These are phyloP conservation scores for Trichosporon coremiiforme DNA, from an alignment of 1,284 basidiomycete species.

Conservation along the genomic window DNA sequence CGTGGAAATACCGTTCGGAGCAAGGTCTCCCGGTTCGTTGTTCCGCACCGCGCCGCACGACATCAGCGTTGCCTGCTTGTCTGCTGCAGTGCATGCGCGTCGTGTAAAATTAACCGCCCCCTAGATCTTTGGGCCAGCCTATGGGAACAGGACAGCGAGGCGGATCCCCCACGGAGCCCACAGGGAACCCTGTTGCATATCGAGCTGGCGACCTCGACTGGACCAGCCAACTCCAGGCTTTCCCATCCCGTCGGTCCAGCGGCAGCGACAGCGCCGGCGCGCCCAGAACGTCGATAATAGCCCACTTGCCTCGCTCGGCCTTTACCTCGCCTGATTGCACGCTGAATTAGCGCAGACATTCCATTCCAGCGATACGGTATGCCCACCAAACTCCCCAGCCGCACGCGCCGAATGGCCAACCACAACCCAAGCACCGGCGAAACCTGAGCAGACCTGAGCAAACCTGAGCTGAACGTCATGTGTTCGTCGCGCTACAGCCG, in stretches of 20 bases:
- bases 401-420: too few relatives aligned
- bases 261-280: too few relatives aligned
- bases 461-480: neutral
- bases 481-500: neutral
- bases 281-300: too few relatives aligned
- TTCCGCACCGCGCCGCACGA: neutral
- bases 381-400: too few relatives aligned
- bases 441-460: neutral
- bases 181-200: too few relatives aligned
- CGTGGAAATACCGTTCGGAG: too few relatives aligned
- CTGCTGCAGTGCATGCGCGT: too few relatives aligned
- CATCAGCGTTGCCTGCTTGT: too few relatives aligned
- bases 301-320: neutral
- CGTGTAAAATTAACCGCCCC: too few relatives aligned
- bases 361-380: neutral
- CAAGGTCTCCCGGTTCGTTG: neutral
- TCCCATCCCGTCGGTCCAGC: too few relatives aligned
- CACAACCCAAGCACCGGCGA: neutral
- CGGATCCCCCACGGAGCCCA: neutral
- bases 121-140: too few relatives aligned
- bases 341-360: neutral
- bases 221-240: neutral
- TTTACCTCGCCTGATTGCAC: neutral
- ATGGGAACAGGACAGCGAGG: too few relatives aligned
- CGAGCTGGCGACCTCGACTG: neutral